Conservation (phyloP, 2,329 filamentous ascomycete species). For the Zalaria sp. region DNA sequence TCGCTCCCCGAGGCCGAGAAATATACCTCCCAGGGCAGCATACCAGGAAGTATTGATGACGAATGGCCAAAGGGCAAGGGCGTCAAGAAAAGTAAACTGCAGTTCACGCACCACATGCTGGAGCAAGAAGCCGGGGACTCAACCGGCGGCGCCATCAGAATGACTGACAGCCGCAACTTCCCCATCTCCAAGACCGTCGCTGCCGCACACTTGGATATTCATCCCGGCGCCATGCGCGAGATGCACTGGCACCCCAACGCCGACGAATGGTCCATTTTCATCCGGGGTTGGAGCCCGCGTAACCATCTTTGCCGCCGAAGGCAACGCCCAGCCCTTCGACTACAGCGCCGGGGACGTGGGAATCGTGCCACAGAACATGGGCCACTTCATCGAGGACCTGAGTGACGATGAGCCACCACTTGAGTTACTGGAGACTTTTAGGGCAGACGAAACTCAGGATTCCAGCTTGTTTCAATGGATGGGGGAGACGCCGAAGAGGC, state of each 20-base stretch:
- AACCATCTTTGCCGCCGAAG: slow-evolving; percentile 59
- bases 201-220: slow-evolving; percentile 56
- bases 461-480: slow-evolving; percentile 57
- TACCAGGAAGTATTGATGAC: slow-evolving; percentile 49
- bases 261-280: slow-evolving; percentile 47
- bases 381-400: slow-evolving; percentile 71
- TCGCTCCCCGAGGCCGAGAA: slow-evolving; percentile 53
- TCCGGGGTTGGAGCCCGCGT: slow-evolving; percentile 56
- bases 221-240: slow-evolving; percentile 59
- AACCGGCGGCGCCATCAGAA: slow-evolving; percentile 56
- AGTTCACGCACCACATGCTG: slow-evolving; percentile 60
- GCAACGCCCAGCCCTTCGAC: slow-evolving; percentile 60
- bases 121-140: slow-evolving; percentile 52
- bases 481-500: slow-evolving; percentile 48
- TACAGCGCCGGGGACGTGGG: slow-evolving; percentile 63
- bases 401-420: slow-evolving; percentile 56
- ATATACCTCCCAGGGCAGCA: slow-evolving; percentile 62
- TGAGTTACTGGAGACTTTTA: slow-evolving; percentile 64
- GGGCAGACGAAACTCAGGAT: slow-evolving; percentile 41
- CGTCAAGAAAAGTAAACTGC: slow-evolving; percentile 51
- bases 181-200: slow-evolving; percentile 59
- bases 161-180: slow-evolving; percentile 65
- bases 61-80: slow-evolving; percentile 37
- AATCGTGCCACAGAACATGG: slow-evolving; percentile 63
- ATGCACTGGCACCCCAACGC: slow-evolving; percentile 63